A percentile compares a stretch with the other conserved stretches of the same genome.
These are phyloP conservation scores for Tetrapyrgos nigripes DNA, from an alignment of 1,284 basidiomycete genomes.

Conservation along the genomic window DNA sequence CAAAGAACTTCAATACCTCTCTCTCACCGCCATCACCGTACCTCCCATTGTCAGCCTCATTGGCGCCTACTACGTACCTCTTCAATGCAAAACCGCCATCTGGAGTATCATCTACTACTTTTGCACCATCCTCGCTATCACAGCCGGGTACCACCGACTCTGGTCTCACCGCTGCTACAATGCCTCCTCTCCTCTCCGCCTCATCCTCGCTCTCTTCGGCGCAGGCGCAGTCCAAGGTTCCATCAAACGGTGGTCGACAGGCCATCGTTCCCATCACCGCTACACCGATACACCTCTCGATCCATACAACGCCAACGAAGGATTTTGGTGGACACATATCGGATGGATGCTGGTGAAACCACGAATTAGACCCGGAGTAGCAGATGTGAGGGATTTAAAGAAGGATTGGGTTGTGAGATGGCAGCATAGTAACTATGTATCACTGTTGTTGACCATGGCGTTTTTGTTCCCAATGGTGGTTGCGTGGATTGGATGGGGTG, in stretches of 20 bases:
- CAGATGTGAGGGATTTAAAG: conserved; percentile 83
- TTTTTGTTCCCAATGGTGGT: conserved; percentile 79
- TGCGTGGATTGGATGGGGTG: conserved; percentile 85
- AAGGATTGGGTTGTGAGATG: conserved; percentile 66
- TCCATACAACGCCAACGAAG: conserved; percentile 91
- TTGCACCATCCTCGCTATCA: no score
- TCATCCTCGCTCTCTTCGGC: conserved; percentile 78
- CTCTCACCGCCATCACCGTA: no score
- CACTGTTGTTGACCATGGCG: conserved; percentile 74
- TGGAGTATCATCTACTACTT: no score
- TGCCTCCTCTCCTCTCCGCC: conserved; percentile 82
- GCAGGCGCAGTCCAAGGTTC: conserved; percentile 91
- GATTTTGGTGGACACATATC: conserved; percentile 81
- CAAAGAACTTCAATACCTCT: no score
- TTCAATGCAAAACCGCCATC: no score
- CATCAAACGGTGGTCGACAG: conserved; percentile 96
- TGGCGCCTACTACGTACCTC: no score
- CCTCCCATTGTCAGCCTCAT: no score
- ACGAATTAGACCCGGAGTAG: conserved; percentile 85
- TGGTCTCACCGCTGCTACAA: conserved; percentile 95
- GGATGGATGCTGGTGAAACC: conserved; percentile 96
- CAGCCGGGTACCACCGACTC: conserved; percentile 93
- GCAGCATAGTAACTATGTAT: conserved; percentile 86
- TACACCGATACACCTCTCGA: conserved; percentile 97
- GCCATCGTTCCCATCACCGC: conserved; percentile 92